Conservation (phyloP, 2,329 filamentous ascomycete genomes). For the Cytospora paraplurivora region DNA sequence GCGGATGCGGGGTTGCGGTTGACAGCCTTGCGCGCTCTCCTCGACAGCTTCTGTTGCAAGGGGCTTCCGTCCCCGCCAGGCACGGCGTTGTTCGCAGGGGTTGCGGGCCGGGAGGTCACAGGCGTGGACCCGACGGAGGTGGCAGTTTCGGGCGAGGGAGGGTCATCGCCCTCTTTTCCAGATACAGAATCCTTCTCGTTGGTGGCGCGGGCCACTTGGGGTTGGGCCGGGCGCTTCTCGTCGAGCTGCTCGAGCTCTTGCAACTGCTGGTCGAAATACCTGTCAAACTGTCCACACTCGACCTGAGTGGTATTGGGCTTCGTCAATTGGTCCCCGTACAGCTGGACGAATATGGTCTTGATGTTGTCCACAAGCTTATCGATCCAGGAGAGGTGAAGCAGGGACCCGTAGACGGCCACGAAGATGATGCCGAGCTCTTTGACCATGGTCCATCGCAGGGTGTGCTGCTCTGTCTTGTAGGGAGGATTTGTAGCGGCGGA, state of each 20-base stretch:
- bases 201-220: slow-evolving; percentile 31
- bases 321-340: slow-evolving; percentile 86
- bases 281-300: slow-evolving; percentile 79
- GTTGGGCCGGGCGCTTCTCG: slow-evolving; percentile 37
- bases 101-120: slow-evolving; percentile 74
- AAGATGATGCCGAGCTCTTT: slow-evolving; percentile 96
- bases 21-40: slow-evolving; percentile 71
- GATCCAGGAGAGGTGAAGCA: slow-evolving; percentile 94
- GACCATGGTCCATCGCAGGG: slow-evolving; percentile 86
- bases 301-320: slow-evolving; percentile 77
- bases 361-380: slow-evolving; percentile 96
- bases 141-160: slow-evolving; percentile 39
- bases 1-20: slow-evolving; percentile 70
- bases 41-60: slow-evolving; percentile 69
- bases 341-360: slow-evolving; percentile 83
- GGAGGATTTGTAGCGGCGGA: slow-evolving; percentile 67
- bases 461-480: slow-evolving; percentile 92
- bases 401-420: slow-evolving; percentile 96
- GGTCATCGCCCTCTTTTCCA: slow-evolving; percentile 42
- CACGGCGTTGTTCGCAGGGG: slow-evolving; percentile 70
- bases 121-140: slow-evolving; percentile 70
- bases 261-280: slow-evolving; percentile 93
- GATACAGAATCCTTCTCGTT: slow-evolving; percentile 41
- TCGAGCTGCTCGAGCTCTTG: slow-evolving; percentile 71
- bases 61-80: slow-evolving; percentile 67